Evolutionary conservation across 2,329 filamentous ascomycete genomes (phyloP), one percentile per base, ranked within the genome.

Genomic region (Allantophomopsis cytisporea): DNA sequence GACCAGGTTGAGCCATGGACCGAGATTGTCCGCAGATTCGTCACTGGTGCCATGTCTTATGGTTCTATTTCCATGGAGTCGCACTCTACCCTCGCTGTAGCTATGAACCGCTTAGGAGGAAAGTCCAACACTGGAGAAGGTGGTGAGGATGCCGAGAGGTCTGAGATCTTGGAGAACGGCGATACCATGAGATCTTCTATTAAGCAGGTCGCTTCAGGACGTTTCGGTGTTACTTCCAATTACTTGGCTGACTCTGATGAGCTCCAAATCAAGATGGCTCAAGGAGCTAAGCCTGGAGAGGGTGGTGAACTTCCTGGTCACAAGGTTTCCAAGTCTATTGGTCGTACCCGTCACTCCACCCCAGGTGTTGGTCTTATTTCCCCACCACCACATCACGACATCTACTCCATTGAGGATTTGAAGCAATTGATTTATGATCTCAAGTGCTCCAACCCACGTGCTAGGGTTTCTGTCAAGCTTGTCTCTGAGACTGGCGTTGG

Each of bases 1-100:
- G 89, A 95, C 50, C 88, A 95, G 61, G 89, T 96, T 42, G 89
- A 96, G 66, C 86, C 89, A 15, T 96, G 89, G 89, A 95, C 89
- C 3, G 88, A 95, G 54, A 95, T 96, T 52, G 89, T 95, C 35
- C 83, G 89, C 48, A 83, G 89, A 46, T 95, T 95, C 67, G 91
- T 89, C 53, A 95, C 89, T 31, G 89, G 89, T 58, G 89, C 89
- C 51, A 96, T 96, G 89, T 96, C 89, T 2, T 96, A 96, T 57
- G 89, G 89, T 36, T 95, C 89, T 32, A 96, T 96, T 54, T 95
- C 89, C 5, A 94, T 95, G 86, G 89, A 96, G 60, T 89, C 89
- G 39, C 89, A 96, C 66, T 94, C 89, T 14, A 95, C 89, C 11
- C 69, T 96, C 37, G 89, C 89, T 48, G 81, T 96, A 41, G 89